A percentile compares a stretch with the other conserved stretches of the same genome.
Conservation (phyloP, 2,329 filamentous ascomycete genomes). For the Paecilomyces niveus region DNA sequence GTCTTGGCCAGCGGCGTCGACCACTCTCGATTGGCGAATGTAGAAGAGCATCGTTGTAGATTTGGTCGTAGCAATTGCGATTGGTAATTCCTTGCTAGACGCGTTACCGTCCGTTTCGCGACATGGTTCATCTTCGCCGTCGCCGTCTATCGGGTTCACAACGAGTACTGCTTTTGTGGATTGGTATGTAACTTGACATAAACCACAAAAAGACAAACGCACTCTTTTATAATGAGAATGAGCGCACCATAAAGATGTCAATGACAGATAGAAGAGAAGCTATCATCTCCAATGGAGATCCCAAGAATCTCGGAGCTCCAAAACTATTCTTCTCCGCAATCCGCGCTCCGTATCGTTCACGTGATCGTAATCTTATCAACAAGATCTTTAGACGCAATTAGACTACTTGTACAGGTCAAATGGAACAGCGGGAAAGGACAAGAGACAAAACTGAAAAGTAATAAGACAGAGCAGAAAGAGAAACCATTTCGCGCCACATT, state of each 20-base stretch:
- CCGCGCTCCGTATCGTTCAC: not conserved
- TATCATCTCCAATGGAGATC: not conserved
- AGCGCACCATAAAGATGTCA: not conserved
- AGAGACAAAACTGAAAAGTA: not conserved
- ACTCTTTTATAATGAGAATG: not conserved
- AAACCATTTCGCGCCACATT: not conserved
- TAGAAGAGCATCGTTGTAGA: constrained; percentile 25
- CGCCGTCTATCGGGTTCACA: not conserved
- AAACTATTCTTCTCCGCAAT: not conserved
- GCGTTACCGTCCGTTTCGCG: not conserved
- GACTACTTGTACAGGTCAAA: not conserved
- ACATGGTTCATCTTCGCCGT: constrained; percentile 1
- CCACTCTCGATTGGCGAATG: constrained; percentile 57
- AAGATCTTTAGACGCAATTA: not conserved
- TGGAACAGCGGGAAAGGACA: not conserved
- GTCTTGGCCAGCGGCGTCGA: constrained; percentile 87
- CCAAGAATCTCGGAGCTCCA: not conserved
- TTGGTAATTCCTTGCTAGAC: not conserved
- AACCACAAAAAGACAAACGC: not conserved
- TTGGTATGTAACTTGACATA: not conserved
- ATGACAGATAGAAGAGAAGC: not conserved
- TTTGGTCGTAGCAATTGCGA: not conserved
- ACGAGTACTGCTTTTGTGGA: not conserved
- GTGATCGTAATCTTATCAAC: not conserved
- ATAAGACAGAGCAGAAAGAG: not conserved